phyloP scores from a whole-genome alignment of 345 rosid genomes.

The Raphanus sativus region DNA sequence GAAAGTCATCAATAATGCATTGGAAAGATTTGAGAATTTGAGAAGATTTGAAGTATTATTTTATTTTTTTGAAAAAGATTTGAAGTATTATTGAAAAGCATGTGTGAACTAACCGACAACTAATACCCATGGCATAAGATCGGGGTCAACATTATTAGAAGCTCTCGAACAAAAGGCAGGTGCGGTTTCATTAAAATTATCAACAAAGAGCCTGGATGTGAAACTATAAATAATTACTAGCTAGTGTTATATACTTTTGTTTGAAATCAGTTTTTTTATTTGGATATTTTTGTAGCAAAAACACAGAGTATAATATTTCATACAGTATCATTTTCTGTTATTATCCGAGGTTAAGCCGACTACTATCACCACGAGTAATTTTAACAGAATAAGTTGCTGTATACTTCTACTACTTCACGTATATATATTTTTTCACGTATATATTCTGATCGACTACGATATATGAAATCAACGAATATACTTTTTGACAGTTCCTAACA shows the following conservation, averaged over 20 bases:
- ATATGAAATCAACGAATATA: background rate
- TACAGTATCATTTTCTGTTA: background rate
- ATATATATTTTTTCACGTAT: no score
- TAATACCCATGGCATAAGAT: background rate
- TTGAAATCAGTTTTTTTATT: background rate
- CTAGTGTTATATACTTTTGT: background rate
- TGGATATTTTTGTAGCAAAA: background rate
- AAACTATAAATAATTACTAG: background rate
- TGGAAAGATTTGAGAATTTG: background rate
- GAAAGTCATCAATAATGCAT: constrained; percentile 12
- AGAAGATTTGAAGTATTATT: background rate
- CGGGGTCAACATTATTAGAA: background rate
- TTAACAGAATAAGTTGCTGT: background rate
- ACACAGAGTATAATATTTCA: background rate
- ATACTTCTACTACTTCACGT: background rate
- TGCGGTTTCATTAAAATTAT: no score
- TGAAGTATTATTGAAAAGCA: background rate
- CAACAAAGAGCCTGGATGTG: background rate
- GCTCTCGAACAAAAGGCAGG: background rate
- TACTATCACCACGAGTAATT: background rate
- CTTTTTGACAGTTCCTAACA: background rate
- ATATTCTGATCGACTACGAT: background rate
- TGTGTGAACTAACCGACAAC: background rate
- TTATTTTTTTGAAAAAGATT: background rate
- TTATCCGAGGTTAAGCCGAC: background rate